Evolutionary conservation across 805 yeast genomes (phyloP), one percentile per base, ranked within the genome.

Genomic region (Sporopachydermia quercuum): DNA sequence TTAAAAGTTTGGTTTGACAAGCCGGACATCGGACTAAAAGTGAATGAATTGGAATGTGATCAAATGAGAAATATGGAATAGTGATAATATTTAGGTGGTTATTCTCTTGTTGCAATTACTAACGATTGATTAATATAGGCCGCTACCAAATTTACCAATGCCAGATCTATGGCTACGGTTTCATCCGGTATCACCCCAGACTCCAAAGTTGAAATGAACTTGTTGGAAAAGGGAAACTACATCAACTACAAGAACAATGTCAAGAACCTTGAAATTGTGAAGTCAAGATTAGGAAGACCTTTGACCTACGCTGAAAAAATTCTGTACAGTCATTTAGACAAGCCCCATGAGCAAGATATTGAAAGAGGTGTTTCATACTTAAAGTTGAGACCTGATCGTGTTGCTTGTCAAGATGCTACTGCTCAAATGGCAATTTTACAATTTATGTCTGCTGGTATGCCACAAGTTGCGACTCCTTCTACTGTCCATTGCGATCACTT

Each of bases 391-490:
- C 97, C 97, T 41, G 97, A 87, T 63, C 77, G 97, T 63, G 96
- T 89, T 45, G 96, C 96, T 38, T 86, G 94, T 81, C 97, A 87
- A 70, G 97, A 87, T 70, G 97, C 97, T 43, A 85, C 96, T 43
- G 96, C 96, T 43, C 97, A 87, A 70, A 87, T 87, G 97, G 96
- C 96, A 42, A 74, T 87, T 51, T 69, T 87, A 56, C 97, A 87
- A 69, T 87, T 87, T 63, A 86, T 86, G 93, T 81, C 94, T 45
- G 93, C 94, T 52, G 94, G 94, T 55, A 67, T 86, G 75, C 79
- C 83, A 46, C 72, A 76, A 57, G 93, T 87, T 39, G 94, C 94
- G 42, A 89, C 89, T 47, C 96, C 96, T 41, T 84, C 87, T 46
- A 84, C 96, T 37, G 94, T 89, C 44, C 97, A 87, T 68, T 87